These are phyloP conservation scores for Penicillium sp. DNA, from an alignment of 2,329 filamentous ascomycete species.

Conservation along the genomic window DNA sequence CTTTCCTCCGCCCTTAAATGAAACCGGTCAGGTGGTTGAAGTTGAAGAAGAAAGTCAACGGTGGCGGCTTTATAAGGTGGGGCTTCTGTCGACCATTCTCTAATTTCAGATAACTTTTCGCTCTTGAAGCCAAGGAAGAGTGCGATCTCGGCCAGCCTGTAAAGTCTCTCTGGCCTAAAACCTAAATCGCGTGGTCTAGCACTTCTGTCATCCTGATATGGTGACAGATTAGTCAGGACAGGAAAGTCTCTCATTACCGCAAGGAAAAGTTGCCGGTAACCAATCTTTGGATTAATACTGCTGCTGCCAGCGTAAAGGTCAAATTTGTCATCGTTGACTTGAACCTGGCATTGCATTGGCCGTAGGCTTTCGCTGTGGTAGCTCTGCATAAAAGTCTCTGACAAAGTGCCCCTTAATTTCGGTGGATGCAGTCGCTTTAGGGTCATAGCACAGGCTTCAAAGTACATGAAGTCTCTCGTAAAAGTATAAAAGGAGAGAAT, in stretches of 20 bases:
- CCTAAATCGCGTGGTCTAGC: neutral
- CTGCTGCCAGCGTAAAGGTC: neutral
- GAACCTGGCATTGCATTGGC: neutral
- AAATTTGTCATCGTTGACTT: conserved; percentile 3
- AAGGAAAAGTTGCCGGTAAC: conserved; percentile 7
- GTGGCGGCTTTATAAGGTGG: conserved; percentile 3
- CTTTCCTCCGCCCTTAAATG: conserved; percentile 1
- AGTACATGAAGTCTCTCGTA: conserved; percentile 6
- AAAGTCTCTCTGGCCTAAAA: conserved; percentile 4
- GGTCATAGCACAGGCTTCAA: conserved; percentile 3
- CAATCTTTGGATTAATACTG: conserved; percentile 2
- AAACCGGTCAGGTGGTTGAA: conserved; percentile 5
- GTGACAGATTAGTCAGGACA: conserved; percentile 1
- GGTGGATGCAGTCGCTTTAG: conserved; percentile 5
- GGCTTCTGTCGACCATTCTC: neutral
- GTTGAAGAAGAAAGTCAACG: conserved; percentile 4
- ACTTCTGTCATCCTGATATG: conserved; percentile 4
- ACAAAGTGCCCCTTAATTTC: conserved; percentile 1
- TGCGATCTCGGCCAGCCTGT: conserved; percentile 5
- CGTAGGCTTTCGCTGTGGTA: neutral
- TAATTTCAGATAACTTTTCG: conserved; percentile 1
- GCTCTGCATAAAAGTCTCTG: conserved; percentile 1
- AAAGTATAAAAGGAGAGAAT: conserved; percentile 7
- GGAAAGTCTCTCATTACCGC: conserved; percentile 4
- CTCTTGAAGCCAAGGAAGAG: conserved; percentile 3